A percentile compares a stretch with the other conserved stretches of the same genome.
These are phyloP conservation scores for Steccherinum ochraceum DNA, from an alignment of 768 basidiomycete genomes.

Conservation along the genomic window DNA sequence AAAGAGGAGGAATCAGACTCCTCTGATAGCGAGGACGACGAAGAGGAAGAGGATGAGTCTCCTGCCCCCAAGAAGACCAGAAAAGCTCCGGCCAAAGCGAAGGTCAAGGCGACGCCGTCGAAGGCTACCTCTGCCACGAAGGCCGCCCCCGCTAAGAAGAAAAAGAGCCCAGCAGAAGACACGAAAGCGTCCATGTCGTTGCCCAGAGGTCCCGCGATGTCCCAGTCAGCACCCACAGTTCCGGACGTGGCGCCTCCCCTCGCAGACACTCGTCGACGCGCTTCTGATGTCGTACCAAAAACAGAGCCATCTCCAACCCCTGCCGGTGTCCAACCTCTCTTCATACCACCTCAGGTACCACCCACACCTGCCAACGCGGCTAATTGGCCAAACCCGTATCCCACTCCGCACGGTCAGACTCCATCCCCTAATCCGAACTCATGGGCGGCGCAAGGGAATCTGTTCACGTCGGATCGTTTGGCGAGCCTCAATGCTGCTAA, in stretches of 20 bases:
- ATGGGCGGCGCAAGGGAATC: not conserved
- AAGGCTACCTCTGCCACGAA: not conserved
- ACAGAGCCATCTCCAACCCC: not conserved
- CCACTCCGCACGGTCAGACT: not conserved
- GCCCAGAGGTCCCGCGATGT: not conserved
- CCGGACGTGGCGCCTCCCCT: not conserved
- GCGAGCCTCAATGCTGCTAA: not conserved
- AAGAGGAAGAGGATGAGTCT: conserved; percentile 1
- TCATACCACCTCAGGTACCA: not conserved
- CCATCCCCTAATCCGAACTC: not conserved
- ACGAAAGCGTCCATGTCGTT: not conserved
- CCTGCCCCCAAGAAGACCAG: not conserved
- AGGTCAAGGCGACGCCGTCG: not conserved
- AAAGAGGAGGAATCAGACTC: not conserved
- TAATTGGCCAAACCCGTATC: not conserved
- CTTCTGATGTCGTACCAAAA: not conserved
- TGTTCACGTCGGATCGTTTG: not conserved
- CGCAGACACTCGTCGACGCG: not conserved
- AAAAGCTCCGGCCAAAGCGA: conserved; percentile 1
- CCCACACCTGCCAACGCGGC: not conserved
- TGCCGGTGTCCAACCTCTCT: no score
- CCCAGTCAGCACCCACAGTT: not conserved
- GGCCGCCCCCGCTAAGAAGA: no score
- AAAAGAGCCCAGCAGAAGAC: no score
- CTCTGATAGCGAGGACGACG: not conserved